Percentiles rank a stretch among this genome's conserved stretches.
These are phyloP conservation scores for Microsporum canis DNA, from an alignment of 2,329 filamentous ascomycete genomes.

Conservation along the genomic window DNA sequence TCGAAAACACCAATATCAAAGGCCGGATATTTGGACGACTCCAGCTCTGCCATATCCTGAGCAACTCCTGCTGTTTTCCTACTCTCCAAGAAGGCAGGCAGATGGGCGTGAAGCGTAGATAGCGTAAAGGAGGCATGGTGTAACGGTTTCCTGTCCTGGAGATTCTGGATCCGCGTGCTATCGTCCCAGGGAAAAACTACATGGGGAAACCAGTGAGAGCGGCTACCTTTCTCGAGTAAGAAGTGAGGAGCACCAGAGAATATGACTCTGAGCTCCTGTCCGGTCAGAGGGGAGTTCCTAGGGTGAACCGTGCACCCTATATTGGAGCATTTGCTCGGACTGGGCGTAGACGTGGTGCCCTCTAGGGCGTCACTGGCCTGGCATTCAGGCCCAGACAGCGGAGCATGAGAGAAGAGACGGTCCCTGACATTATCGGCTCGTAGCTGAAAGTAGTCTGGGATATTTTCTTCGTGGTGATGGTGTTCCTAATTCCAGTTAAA, in stretches of 20 bases:
- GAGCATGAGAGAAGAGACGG: neutral
- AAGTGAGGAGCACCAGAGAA: slow-evolving; percentile 37
- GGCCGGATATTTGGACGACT: slow-evolving; percentile 26
- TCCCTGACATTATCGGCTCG: neutral
- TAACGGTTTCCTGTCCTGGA: slow-evolving; percentile 31
- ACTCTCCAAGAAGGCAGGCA: slow-evolving; percentile 32
- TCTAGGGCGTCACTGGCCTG: neutral
- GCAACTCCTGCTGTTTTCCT: neutral
- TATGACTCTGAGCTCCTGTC: slow-evolving; percentile 30
- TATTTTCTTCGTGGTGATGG: neutral
- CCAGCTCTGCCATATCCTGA: slow-evolving; percentile 16
- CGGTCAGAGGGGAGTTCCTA: slow-evolving; percentile 9
- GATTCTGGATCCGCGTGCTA: slow-evolving; percentile 29
- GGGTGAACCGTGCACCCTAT: slow-evolving; percentile 4
- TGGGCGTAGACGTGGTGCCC: neutral
- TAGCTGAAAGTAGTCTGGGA: neutral
- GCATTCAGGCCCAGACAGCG: neutral
- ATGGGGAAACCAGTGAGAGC: slow-evolving; percentile 33
- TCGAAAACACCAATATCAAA: slow-evolving; percentile 38
- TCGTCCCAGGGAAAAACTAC: slow-evolving; percentile 36
- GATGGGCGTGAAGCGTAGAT: slow-evolving; percentile 35
- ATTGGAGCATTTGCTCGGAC: neutral
- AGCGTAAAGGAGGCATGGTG: slow-evolving; percentile 33
- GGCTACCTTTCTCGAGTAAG: slow-evolving; percentile 32
- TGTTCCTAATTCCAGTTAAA: neutral